Base-by-base conservation (phyloP, 179 eudicot genomes). In the Camellia oleifera region DNA sequence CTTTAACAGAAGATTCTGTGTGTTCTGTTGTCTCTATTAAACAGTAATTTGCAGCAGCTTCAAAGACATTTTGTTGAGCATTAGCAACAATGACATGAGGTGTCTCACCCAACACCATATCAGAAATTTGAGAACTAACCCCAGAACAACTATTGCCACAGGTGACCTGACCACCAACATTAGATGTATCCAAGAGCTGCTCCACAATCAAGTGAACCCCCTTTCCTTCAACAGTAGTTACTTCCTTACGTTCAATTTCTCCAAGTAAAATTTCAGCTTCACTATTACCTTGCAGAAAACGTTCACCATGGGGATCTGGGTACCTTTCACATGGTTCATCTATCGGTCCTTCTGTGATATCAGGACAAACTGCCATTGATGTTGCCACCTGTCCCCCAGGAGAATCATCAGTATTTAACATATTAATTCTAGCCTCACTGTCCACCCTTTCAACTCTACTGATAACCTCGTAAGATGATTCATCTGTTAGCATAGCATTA, bases 101-200 rank as follows among this genome's bases (percentile, higher is more conserved):
- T 57, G 82, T 65, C 78, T 72, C 82, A 79, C 79, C 80, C 78
- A 67, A 81, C 67, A 72, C 53, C 18, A 74, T 79, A 82, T 70
- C 67, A 74, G 81, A 56, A 85, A 77, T 62, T 67, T 68, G 75
- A 74, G 87, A 67, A 74, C 58, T 74, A 72, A 54, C 77, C 67
- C 54, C 56, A 48, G 83, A 76, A 48, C 50, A 63, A 46, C 58
- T 69, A 63, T 70, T 53, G 52, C 62, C 66, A 78, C 70, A 77
- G 48, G 71, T 69, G 62, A 64, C 68, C 78, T 76, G 83, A 69
- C 46, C 65, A 63, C 75, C 79, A 74, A 62, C 82, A 66, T 60
- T 64, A 48, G 18, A 42, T 71, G 58, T 71, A 48, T 68, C 76
- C 57, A 69, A 45, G 52, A 63, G 3, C 48, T 76, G n/a, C 69